Conservation (phyloP, 2,329 filamentous ascomycete genomes). For the Orbilia ellipsospora region DNA sequence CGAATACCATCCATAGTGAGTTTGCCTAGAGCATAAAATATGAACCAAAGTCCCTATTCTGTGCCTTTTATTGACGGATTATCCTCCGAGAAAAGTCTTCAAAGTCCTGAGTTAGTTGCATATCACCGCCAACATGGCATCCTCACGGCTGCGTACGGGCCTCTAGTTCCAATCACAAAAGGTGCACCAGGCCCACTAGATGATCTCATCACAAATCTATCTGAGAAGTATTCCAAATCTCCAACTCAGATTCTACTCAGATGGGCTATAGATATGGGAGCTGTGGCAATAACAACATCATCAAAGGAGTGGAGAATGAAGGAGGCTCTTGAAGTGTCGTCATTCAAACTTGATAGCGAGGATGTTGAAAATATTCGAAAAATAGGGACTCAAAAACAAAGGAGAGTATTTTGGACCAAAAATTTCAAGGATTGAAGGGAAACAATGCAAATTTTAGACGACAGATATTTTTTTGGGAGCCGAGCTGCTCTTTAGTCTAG, state of each 20-base stretch:
- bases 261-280: conserved; percentile 71
- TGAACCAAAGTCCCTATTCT: background rate
- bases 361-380: conserved; percentile 69
- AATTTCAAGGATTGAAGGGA: conserved; percentile 20
- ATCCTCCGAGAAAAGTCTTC: conserved; percentile 29
- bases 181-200: conserved; percentile 69
- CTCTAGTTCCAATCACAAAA: conserved; percentile 61
- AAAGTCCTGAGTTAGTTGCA: conserved; percentile 35
- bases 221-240: conserved; percentile 70
- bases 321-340: conserved; percentile 66
- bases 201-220: conserved; percentile 66
- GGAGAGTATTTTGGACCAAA: conserved; percentile 52
- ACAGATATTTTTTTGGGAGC: background rate
- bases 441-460: background rate
- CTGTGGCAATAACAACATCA: conserved; percentile 72
- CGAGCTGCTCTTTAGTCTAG: background rate
- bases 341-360: conserved; percentile 71
- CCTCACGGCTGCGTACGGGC: conserved; percentile 55
- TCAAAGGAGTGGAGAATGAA: conserved; percentile 70
- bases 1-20: conserved; percentile 77
- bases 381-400: conserved; percentile 51
- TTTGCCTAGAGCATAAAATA: background rate
- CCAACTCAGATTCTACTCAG: conserved; percentile 70
- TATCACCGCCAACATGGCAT: conserved; percentile 56
- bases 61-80: background rate